These are phyloP conservation scores for Scheffersomyces cryptocercus DNA, from an alignment of 1,139 yeast species.

Conservation along the genomic window DNA sequence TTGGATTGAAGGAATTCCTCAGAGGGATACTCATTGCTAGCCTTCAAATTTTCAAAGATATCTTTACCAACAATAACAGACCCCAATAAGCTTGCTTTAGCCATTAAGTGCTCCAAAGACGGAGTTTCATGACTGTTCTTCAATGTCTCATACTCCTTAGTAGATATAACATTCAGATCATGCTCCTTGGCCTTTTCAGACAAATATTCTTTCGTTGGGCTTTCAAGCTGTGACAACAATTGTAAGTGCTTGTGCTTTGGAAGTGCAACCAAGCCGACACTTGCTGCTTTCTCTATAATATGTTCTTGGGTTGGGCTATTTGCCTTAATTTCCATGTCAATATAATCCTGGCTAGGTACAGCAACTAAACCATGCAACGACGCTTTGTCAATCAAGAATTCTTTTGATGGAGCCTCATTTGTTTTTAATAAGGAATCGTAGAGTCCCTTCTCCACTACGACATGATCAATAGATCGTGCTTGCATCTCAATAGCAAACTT, in stretches of 20 bases:
- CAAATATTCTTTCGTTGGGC: constrained; percentile 14
- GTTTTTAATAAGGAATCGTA: constrained; percentile 7
- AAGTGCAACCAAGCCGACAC: constrained; percentile 20
- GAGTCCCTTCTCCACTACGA: constrained; percentile 7
- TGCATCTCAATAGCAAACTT: constrained; percentile 7
- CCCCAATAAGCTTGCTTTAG: constrained; percentile 6
- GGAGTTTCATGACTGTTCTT: constrained; percentile 12
- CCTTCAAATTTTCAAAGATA: constrained; percentile 12
- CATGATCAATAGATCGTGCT: constrained; percentile 8
- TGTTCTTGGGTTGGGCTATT: constrained; percentile 36
- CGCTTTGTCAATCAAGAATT: constrained; percentile 16
- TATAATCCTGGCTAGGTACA: constrained; percentile 14
- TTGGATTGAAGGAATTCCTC: constrained; percentile 22
- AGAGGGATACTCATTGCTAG: constrained; percentile 20
- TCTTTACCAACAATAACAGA: constrained; percentile 8
- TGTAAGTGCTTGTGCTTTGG: constrained; percentile 15
- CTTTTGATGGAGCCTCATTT: constrained; percentile 8
- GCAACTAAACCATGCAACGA: constrained; percentile 17
- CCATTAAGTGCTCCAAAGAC: constrained; percentile 16
- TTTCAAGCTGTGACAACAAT: constrained; percentile 8
- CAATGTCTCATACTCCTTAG: constrained; percentile 10
- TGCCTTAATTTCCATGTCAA: constrained; percentile 23
- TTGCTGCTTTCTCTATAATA: constrained; percentile 31
- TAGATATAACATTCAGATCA: constrained; percentile 7
- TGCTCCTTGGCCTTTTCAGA: constrained; percentile 8